Evolutionary conservation across 495 filamentous ascomycete genomes (phyloP).

Genomic region (Penicillium ucsense): DNA sequence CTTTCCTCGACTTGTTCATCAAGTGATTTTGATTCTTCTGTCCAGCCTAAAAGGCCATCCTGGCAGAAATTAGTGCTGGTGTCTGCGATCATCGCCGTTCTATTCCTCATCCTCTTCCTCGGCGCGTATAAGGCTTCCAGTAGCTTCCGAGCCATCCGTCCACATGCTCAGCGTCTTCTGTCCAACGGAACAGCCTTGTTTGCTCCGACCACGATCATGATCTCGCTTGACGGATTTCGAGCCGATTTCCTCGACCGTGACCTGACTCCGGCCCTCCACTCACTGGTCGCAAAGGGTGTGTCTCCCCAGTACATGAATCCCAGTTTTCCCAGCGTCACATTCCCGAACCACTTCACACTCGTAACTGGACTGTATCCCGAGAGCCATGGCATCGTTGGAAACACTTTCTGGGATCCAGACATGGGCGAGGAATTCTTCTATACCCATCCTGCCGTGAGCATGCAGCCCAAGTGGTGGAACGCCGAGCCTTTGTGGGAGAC

Average conservation of each 20-base stretch:
- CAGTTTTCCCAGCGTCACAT: slow-evolving; percentile 92
- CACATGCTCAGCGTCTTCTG: slow-evolving; percentile 11
- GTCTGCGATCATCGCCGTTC: slow-evolving; percentile 29
- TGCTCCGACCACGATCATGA: slow-evolving; percentile 81
- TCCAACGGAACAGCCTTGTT: slow-evolving; percentile 71
- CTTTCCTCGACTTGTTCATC: neutral
- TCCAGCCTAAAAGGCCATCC: slow-evolving; percentile 14
- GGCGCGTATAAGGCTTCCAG: slow-evolving; percentile 46
- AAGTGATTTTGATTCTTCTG: slow-evolving; percentile 5
- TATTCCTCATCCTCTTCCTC: slow-evolving; percentile 44
- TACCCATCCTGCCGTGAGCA: slow-evolving; percentile 58
- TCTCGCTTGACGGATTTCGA: slow-evolving; percentile 95
- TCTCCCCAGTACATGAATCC: slow-evolving; percentile 87
- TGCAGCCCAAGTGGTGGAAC: slow-evolving; percentile 85
- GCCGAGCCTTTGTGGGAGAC: slow-evolving; percentile 92
- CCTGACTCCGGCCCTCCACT: slow-evolving; percentile 71
- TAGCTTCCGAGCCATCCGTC: slow-evolving; percentile 18
- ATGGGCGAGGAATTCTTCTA: slow-evolving; percentile 77
- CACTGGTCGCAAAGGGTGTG: slow-evolving; percentile 72
- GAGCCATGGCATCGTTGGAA: slow-evolving; percentile 86
- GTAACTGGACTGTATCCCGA: slow-evolving; percentile 90
- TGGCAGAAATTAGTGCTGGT: slow-evolving; percentile 25
- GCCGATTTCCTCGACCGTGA: slow-evolving; percentile 83
- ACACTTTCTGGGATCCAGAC: slow-evolving; percentile 83
- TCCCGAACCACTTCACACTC: slow-evolving; percentile 95